phyloP scores from a whole-genome alignment of 768 basidiomycete species.

The Suillus fuscotomentosus region DNA sequence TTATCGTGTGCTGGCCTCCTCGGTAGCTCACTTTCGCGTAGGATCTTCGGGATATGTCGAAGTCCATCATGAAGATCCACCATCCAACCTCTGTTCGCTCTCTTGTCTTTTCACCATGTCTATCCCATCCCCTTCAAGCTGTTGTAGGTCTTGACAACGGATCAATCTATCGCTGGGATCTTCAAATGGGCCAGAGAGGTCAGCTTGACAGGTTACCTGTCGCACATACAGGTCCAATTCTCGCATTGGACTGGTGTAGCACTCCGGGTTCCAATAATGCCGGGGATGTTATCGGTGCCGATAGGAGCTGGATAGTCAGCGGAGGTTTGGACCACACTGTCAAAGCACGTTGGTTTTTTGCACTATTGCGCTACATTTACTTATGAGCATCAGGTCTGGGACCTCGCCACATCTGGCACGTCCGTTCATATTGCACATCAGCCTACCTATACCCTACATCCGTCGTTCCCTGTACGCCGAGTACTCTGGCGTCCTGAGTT shows the following conservation, averaged over 20 bases:
- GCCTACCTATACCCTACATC: conserved; percentile 70
- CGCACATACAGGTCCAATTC: conserved; percentile 71
- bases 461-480: conserved; percentile 71
- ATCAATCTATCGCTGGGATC: conserved; percentile 75
- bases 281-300: conserved; percentile 14
- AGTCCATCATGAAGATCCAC: conserved; percentile 67
- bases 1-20: not conserved
- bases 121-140: conserved; percentile 65
- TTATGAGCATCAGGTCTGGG: conserved; percentile 59
- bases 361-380: not conserved
- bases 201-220: conserved; percentile 69
- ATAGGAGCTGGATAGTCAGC: conserved; percentile 72
- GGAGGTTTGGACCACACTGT: conserved; percentile 78
- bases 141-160: conserved; percentile 70
- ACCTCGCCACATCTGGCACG: conserved; percentile 41
- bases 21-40: conserved; percentile 21
- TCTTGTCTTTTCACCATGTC: conserved; percentile 67
- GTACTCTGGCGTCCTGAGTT: conserved; percentile 77
- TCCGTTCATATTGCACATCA: conserved; percentile 58
- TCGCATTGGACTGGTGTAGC: conserved; percentile 70
- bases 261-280: conserved; percentile 23
- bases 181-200: conserved; percentile 74
- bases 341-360: conserved; percentile 45
- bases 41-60: conserved; percentile 74
- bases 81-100: conserved; percentile 69